Conservation (phyloP, 202 grass and related monocot genomes). For the Eragrostis tef region DNA sequence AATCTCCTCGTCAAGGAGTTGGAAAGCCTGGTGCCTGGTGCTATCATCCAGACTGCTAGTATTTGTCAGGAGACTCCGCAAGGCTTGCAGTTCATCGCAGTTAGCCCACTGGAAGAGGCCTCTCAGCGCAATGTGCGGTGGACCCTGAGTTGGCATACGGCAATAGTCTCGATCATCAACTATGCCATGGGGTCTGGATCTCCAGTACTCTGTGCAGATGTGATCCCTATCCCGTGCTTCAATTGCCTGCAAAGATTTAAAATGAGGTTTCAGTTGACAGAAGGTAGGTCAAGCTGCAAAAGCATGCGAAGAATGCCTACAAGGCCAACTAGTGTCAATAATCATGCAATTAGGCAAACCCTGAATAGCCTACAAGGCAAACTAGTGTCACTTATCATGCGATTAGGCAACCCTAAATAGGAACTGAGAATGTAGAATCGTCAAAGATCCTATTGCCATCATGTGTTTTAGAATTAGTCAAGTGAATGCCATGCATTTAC, state of each 20-base stretch:
- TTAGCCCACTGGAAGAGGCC: slow-evolving; percentile 70
- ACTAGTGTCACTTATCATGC: not conserved
- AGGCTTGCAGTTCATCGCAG: slow-evolving; percentile 51
- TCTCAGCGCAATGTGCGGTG: slow-evolving; percentile 46
- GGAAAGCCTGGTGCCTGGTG: slow-evolving; percentile 43
- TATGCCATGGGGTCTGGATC: slow-evolving; percentile 40
- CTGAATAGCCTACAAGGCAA: not conserved
- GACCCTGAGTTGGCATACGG: slow-evolving; percentile 15
- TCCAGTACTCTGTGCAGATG: slow-evolving; percentile 76
- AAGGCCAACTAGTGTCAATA: not conserved
- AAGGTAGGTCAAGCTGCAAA: not conserved
- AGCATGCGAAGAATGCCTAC: not conserved
- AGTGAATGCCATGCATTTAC: slow-evolving; percentile 25
- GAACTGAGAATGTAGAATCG: not conserved
- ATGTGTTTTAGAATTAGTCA: slow-evolving; percentile 13
- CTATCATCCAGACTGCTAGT: slow-evolving; percentile 3
- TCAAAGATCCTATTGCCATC: slow-evolving; percentile 10
- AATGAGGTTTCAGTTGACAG: slow-evolving; percentile 26
- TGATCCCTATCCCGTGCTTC: slow-evolving; percentile 53
- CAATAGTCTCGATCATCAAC: slow-evolving; percentile 13
- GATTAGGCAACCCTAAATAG: slow-evolving; percentile 19
- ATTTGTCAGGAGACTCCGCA: slow-evolving; percentile 50
- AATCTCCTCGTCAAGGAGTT: slow-evolving; percentile 54
- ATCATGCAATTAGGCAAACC: slow-evolving; percentile 29
- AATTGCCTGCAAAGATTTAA: slow-evolving; percentile 56